Evolutionary conservation across 1,284 basidiomycete species (phyloP).

Genomic region (Paramarasmius palmivorus): DNA sequence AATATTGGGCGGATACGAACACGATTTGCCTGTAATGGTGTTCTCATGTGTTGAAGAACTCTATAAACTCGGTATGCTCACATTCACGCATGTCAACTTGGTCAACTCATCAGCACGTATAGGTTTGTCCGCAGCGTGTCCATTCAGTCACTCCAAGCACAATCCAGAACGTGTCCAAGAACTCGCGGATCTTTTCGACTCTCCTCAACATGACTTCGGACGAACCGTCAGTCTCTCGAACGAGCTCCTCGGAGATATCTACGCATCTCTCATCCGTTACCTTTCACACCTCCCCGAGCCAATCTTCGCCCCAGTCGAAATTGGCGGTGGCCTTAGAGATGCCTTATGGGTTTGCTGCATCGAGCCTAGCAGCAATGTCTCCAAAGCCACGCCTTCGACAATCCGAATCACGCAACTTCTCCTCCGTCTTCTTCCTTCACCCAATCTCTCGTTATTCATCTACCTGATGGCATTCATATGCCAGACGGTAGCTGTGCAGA

Average conservation of each 20-base stretch:
- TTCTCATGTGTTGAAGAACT: conserved; percentile 61
- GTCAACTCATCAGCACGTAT: conserved; percentile 42
- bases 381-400: conserved; percentile 27
- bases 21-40: conserved; percentile 55
- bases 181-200: conserved; percentile 34
- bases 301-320: conserved; percentile 37
- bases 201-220: conserved; percentile 29
- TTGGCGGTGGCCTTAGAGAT: conserved; percentile 31
- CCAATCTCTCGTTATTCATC: conserved; percentile 56
- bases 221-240: conserved; percentile 40
- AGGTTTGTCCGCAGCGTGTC: conserved; percentile 3
- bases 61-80: conserved; percentile 53
- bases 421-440: conserved; percentile 59
- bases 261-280: conserved; percentile 59
- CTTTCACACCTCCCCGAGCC: conserved; percentile 56
- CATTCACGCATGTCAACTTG: conserved; percentile 21
- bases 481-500: conserved; percentile 20
- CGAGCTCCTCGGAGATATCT: conserved; percentile 58
- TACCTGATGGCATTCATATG: conserved; percentile 67
- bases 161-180: conserved; percentile 23
- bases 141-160: conserved; percentile 21
- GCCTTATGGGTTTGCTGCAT: conserved; percentile 56
- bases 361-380: conserved; percentile 39
- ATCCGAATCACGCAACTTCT: conserved; percentile 52
- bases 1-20: conserved; percentile 50